Evolutionary conservation across 2,329 filamentous ascomycete species (phyloP), one percentile per base, ranked within the genome.

Genomic region (Xylaria sp.): DNA sequence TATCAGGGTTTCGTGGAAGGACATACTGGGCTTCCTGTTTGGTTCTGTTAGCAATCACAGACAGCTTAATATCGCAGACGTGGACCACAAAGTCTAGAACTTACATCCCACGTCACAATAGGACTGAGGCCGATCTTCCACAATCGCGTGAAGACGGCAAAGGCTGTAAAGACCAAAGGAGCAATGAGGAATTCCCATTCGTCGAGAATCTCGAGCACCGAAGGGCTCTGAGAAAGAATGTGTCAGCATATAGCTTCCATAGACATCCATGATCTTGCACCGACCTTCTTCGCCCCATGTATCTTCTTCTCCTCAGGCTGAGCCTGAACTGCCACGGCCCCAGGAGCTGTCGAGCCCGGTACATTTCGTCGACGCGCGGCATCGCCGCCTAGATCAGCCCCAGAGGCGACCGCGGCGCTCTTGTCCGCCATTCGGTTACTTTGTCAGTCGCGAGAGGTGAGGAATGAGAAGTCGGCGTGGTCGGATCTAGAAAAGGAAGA

Each of bases 101-200:
- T 76, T 75, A 81, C 81, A 80, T 90, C 88, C 88, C 88, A 90
- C 58, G 89, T 91, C 58, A 91, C 89, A 74, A 91, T 90, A 74
- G 88, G 82, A 74, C 88, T 90, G 64, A 91, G 81, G 66, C 90
- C 90, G 78, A 92, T 92, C 83, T 90, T 91, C 82, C 87, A 92
- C 72, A 92, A 79, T 72, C 90, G 85, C 48, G 90, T 92, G 79
- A 91, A 90, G 81, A 91, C 84, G 66, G 90, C 88, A 63, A 90
- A 79, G 73, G 84, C 77, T 68, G 88, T 88, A 81, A 91, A 88
- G 78, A 91, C 77, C 76, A 91, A 78, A 64, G 89, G 87, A 72
- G 87, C 86, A 78, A 90, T 84, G 77, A 90, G 77, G 78, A 86
- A 84, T 79, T 92, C 86, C 87, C 89, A 88, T 81, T 90, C 83